Evolutionary conservation across 805 yeast species (phyloP).

Genomic region (Blastobotrys peoriensis): DNA sequence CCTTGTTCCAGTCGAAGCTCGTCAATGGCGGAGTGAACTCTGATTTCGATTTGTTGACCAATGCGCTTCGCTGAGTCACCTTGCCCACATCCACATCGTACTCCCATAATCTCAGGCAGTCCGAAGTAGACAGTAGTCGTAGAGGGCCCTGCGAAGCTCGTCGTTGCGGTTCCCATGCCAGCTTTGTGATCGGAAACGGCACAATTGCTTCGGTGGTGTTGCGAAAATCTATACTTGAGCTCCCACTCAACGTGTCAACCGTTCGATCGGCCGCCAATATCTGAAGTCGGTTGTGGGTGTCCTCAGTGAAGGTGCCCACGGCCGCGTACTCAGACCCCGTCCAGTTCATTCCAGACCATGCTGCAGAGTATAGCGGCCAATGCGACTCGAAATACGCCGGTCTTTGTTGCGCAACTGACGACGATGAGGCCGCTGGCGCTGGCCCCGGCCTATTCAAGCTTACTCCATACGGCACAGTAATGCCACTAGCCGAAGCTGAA

Average conservation of each 20-base stretch:
- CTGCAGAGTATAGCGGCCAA: slow-evolving; percentile 46
- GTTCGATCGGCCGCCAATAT: slow-evolving; percentile 15
- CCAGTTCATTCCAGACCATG: slow-evolving; percentile 41
- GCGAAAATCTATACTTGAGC: slow-evolving; percentile 32
- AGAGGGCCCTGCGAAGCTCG: slow-evolving; percentile 28
- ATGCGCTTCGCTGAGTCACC: slow-evolving; percentile 36
- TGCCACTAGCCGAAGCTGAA: not conserved
- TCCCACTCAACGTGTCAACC: not conserved
- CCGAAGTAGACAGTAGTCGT: slow-evolving; percentile 63
- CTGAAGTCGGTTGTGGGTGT: slow-evolving; percentile 54
- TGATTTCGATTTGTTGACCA: slow-evolving; percentile 38
- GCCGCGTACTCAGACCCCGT: slow-evolving; percentile 49
- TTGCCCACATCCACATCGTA: slow-evolving; percentile 33
- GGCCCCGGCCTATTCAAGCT: no score
- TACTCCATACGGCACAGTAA: not conserved
- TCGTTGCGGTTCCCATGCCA: slow-evolving; percentile 62
- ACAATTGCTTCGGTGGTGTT: slow-evolving; percentile 47
- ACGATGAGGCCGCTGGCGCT: slow-evolving; percentile 9
- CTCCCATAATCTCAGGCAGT: slow-evolving; percentile 61
- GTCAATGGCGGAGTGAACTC: slow-evolving; percentile 78
- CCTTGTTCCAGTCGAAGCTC: slow-evolving; percentile 85
- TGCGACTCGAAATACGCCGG: slow-evolving; percentile 43
- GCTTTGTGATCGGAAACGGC: slow-evolving; percentile 62
- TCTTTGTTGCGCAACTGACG: slow-evolving; percentile 22
- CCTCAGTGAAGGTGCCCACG: slow-evolving; percentile 76